These are phyloP conservation scores for Trichosporon ovoides DNA, from an alignment of 1,284 basidiomycete genomes.

Conservation along the genomic window DNA sequence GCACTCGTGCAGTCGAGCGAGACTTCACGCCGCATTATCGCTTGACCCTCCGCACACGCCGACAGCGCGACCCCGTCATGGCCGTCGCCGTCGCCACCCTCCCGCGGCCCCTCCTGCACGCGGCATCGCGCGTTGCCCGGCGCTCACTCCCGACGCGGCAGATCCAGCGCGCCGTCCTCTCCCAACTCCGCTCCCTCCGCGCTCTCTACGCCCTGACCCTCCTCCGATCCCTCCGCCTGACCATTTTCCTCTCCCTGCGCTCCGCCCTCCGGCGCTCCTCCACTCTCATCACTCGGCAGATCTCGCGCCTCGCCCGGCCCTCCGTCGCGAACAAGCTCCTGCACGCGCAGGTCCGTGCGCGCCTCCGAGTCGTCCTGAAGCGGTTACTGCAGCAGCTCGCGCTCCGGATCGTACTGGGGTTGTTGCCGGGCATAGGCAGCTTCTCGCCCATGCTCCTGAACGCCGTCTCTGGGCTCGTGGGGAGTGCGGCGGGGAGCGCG, in stretches of 20 bases:
- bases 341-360: not conserved
- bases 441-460: not conserved
- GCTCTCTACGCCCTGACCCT: no score
- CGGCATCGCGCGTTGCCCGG: not conserved
- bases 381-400: not conserved
- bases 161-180: not conserved
- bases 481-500: not conserved
- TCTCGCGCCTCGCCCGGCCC: not conserved
- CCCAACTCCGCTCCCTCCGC: no score
- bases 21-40: no score
- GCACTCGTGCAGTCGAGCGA: no score
- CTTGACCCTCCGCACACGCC: no score
- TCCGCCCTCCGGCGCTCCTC: no score
- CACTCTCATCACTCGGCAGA: not conserved
- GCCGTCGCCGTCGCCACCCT: not conserved
- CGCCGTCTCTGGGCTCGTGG: not conserved
- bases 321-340: not conserved
- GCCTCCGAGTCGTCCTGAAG: not conserved
- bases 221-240: no score
- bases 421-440: not conserved
- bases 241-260: no score
- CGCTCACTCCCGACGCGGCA: no score
- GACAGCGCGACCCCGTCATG: no score
- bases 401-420: not conserved
- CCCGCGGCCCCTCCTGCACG: not conserved